Evolutionary conservation across 768 basidiomycete genomes (phyloP).

Genomic region (Podaxis rugospora): DNA sequence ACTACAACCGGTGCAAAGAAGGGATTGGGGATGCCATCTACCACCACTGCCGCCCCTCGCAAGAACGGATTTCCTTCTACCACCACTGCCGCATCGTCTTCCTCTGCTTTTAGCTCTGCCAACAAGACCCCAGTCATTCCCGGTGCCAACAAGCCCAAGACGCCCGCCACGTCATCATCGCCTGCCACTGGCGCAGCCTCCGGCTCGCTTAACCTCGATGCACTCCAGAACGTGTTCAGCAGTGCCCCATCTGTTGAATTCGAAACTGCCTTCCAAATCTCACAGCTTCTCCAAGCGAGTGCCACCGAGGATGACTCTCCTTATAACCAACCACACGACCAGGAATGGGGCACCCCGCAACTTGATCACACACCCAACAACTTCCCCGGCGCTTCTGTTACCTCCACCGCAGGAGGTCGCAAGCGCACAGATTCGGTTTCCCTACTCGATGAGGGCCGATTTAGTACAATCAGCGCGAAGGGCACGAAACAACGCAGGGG

Average conservation of each 20-base stretch:
- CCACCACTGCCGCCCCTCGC: neutral
- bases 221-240: conserved; percentile 1
- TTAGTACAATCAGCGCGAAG: conserved; percentile 4
- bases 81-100: neutral
- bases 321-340: neutral
- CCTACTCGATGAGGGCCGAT: conserved; percentile 5
- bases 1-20: neutral
- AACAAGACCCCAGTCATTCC: neutral
- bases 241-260: neutral
- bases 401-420: neutral
- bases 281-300: neutral
- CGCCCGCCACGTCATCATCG: neutral
- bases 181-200: neutral
- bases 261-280: conserved; percentile 5
- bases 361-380: neutral
- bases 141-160: neutral
- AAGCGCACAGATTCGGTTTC: conserved; percentile 8
- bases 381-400: neutral
- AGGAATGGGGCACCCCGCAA: conserved; percentile 6
- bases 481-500: neutral
- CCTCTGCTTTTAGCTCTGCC: neutral
- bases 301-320: neutral
- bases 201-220: neutral
- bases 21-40: neutral
- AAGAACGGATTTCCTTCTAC: neutral